A percentile compares a stretch with the other conserved stretches of the same genome.
Evolutionary conservation across 768 basidiomycete species (phyloP).

Genomic region (Pleurotus ostreatus): DNA sequence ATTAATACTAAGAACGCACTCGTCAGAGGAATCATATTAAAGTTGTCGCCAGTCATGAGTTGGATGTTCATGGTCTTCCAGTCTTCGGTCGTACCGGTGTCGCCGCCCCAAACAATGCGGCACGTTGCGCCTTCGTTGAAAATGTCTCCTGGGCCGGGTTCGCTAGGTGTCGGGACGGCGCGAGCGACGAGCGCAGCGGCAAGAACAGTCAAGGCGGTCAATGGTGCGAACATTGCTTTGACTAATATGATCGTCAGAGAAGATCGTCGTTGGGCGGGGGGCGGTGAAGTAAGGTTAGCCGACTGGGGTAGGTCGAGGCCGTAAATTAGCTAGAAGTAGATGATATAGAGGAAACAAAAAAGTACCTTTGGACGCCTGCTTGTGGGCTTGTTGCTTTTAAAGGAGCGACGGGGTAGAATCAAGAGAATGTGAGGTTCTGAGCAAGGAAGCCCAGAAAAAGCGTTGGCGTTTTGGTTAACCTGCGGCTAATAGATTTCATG

Average conservation of each 20-base stretch:
- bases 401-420: not conserved
- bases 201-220: constrained; percentile 33
- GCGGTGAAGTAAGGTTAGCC: not conserved
- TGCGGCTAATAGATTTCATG: constrained; percentile 3
- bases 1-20: constrained; percentile 37
- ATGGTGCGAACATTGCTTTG: constrained; percentile 32
- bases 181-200: constrained; percentile 34
- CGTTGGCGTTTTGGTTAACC: constrained; percentile 4
- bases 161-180: constrained; percentile 56
- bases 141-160: constrained; percentile 54
- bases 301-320: not conserved
- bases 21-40: constrained; percentile 60
- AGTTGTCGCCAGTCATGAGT: constrained; percentile 78
- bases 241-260: constrained; percentile 1
- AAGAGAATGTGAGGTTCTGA: constrained; percentile 8
- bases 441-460: constrained; percentile 4
- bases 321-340: not conserved
- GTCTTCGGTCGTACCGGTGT: constrained; percentile 40
- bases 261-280: not conserved
- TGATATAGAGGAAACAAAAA: not conserved
- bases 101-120: constrained; percentile 53
- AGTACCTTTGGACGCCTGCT: not conserved
- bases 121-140: constrained; percentile 59
- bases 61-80: constrained; percentile 77
- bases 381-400: not conserved